Base-by-base conservation (phyloP, 2,329 filamentous ascomycete species). In the Thelonectria rubi region DNA sequence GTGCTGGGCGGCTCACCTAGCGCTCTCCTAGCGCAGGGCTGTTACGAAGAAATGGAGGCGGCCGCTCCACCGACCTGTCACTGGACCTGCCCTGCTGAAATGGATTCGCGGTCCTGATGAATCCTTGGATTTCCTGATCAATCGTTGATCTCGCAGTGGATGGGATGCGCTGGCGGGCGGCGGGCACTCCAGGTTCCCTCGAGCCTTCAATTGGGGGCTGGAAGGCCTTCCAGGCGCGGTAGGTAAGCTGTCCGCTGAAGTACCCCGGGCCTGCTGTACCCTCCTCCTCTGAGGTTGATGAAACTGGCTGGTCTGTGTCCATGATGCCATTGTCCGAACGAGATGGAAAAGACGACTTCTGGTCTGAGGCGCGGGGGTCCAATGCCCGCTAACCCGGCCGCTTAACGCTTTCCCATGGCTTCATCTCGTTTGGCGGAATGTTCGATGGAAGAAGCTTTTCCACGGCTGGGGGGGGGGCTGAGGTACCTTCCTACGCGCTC, bases 281-380 rank as follows among this genome's bases (percentile, higher is more conserved):
- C 7, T 7, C 24, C 7, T 7, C 24, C 24, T 24, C 7, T 7
- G 24, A 24, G 24, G 24, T 24, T 24, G 24, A 40, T 24, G 24
- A 40, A 51, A 39, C 58, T n/a, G 30, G 26, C 50, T 59, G 26
- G 43, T 39, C 47, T 52, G 34, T 55, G 52, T 50, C 58, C 58
- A 60, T 60, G 52, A 60, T 60, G 58, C 58, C 58, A 60, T 60
- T 26, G 37, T 42, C 17, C 42, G 53, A 47, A 30, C n/a, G 9
- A n/a, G n/a, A 45, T 18, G 18, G 18, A 45, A n/a, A 26, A 48
- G 43, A 30, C 26, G 30, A 21, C 24, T 24, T 24, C 24, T 24
- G 24, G 24, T 17, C 42, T 49, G 32, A 34, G 55, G 53, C 42
- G 18, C 48, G 49, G 37, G 52, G 50, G 11, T 15, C 24, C 9